Conservation (phyloP, 495 filamentous ascomycete species). For the Zalerion maritima region DNA sequence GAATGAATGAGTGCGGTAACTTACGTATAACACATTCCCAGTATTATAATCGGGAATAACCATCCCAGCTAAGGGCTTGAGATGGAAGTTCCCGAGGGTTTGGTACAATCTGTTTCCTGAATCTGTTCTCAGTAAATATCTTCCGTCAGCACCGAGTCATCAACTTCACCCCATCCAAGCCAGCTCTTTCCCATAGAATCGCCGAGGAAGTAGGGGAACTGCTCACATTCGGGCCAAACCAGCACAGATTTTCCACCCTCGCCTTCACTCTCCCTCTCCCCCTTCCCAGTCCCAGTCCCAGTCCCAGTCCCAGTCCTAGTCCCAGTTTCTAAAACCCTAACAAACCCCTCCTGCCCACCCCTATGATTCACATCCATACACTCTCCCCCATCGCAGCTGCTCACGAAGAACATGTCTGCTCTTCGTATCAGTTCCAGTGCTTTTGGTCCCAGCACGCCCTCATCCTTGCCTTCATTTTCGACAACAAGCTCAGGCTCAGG, state of each 20-base stretch:
- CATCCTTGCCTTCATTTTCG: too few relatives aligned
- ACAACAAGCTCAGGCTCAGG: slow-evolving; percentile 37
- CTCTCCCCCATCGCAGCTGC: slow-evolving; percentile 39
- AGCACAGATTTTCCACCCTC: too few relatives aligned
- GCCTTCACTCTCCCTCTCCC: too few relatives aligned
- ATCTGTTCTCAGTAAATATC: too few relatives aligned
- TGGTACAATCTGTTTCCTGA: slow-evolving; percentile 74
- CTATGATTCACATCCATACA: slow-evolving; percentile 82
- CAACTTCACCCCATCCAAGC: too few relatives aligned
- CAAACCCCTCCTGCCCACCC: slow-evolving; percentile 60
- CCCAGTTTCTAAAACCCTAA: slow-evolving; percentile 46
- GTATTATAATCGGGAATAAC: slow-evolving; percentile 57
- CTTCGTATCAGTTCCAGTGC: slow-evolving; percentile 45
- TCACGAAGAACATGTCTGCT: slow-evolving; percentile 66
- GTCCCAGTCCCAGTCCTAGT: slow-evolving; percentile 19
- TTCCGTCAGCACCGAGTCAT: too few relatives aligned
- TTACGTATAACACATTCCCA: slow-evolving; percentile 50
- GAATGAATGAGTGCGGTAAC: background rate
- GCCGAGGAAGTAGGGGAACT: too few relatives aligned
- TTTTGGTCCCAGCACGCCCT: slow-evolving; percentile 20
- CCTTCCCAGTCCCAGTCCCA: too few relatives aligned
- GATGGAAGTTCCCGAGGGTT: slow-evolving; percentile 56
- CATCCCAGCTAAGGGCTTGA: slow-evolving; percentile 48
- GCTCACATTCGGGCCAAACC: too few relatives aligned
- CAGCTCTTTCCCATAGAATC: too few relatives aligned